Conservation (phyloP, 2,329 filamentous ascomycete species). For the Xylaria digitata region DNA sequence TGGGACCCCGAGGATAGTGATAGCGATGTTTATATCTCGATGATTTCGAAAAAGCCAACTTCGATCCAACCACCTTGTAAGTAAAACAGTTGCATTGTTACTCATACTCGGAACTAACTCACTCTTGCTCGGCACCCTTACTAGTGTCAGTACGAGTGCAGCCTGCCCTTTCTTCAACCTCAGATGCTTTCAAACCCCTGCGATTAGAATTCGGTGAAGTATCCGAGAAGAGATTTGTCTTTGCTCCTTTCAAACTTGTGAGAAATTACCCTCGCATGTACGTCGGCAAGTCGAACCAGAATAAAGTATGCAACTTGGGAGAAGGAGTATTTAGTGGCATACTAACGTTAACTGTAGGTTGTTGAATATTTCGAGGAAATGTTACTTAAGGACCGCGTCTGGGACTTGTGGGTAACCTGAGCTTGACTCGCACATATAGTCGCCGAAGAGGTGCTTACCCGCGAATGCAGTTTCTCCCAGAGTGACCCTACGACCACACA, state of each 20-base stretch:
- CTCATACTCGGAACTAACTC: neutral
- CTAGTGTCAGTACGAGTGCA: neutral
- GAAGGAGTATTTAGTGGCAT: neutral
- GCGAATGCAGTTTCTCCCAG: slow-evolving; percentile 29
- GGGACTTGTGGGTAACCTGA: slow-evolving; percentile 74
- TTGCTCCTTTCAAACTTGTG: slow-evolving; percentile 66
- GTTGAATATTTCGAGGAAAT: slow-evolving; percentile 65
- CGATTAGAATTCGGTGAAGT: slow-evolving; percentile 46
- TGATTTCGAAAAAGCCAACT: neutral
- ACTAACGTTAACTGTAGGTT: slow-evolving; percentile 50
- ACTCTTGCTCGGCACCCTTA: neutral
- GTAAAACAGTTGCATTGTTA: neutral
- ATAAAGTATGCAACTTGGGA: slow-evolving; percentile 48
- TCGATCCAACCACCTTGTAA: neutral
- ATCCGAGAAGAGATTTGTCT: slow-evolving; percentile 43
- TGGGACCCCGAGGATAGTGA: slow-evolving; percentile 27
- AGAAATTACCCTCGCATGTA: slow-evolving; percentile 69
- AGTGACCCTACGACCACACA: slow-evolving; percentile 62
- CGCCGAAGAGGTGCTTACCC: slow-evolving; percentile 6
- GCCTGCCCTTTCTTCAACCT: neutral
- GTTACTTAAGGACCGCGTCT: slow-evolving; percentile 69
- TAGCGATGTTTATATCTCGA: slow-evolving; percentile 29
- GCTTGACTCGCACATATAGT: neutral
- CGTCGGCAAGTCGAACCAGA: slow-evolving; percentile 64
- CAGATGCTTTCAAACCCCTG: slow-evolving; percentile 18